Evolutionary conservation across 805 yeast species (phyloP).

Genomic region (Suhomyces tanzawaensis): DNA sequence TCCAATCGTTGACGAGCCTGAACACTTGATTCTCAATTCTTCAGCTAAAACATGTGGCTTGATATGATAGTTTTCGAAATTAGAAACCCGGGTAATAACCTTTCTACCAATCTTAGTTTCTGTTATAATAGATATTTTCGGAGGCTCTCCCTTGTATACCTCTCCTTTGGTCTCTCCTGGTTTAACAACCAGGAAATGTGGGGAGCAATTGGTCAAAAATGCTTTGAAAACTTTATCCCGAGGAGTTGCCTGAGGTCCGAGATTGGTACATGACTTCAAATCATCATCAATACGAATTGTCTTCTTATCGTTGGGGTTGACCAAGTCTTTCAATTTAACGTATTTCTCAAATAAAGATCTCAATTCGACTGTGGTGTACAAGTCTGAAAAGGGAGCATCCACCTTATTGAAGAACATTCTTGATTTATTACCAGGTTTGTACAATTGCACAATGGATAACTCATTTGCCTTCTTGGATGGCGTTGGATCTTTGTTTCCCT

Average conservation of each 20-base stretch:
- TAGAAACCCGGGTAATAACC: slow-evolving; percentile 67
- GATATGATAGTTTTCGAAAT: slow-evolving; percentile 66
- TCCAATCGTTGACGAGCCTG: slow-evolving; percentile 81
- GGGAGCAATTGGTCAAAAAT: slow-evolving; percentile 47
- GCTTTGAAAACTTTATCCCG: slow-evolving; percentile 47
- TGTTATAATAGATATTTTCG: slow-evolving; percentile 62
- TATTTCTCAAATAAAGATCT: slow-evolving; percentile 54
- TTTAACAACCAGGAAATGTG: slow-evolving; percentile 47
- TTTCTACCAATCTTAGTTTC: slow-evolving; percentile 83
- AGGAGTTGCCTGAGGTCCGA: slow-evolving; percentile 24
- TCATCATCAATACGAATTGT: slow-evolving; percentile 54
- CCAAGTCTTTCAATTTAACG: slow-evolving; percentile 51
- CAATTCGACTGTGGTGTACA: slow-evolving; percentile 56
- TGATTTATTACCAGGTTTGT: slow-evolving; percentile 55
- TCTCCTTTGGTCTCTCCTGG: slow-evolving; percentile 39
- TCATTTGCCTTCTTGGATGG: slow-evolving; percentile 25
- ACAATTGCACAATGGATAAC: slow-evolving; percentile 38
- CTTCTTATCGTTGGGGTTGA: slow-evolving; percentile 51
- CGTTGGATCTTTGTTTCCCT: slow-evolving; percentile 16
- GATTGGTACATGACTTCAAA: slow-evolving; percentile 43
- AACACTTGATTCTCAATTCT: slow-evolving; percentile 73
- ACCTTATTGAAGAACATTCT: slow-evolving; percentile 46
- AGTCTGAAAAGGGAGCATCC: slow-evolving; percentile 33
- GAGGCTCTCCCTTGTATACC: slow-evolving; percentile 63
- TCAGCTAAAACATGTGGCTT: slow-evolving; percentile 64